These are phyloP conservation scores for Pochonia chlamydosporia DNA, from an alignment of 2,329 filamentous ascomycete species.

Conservation along the genomic window DNA sequence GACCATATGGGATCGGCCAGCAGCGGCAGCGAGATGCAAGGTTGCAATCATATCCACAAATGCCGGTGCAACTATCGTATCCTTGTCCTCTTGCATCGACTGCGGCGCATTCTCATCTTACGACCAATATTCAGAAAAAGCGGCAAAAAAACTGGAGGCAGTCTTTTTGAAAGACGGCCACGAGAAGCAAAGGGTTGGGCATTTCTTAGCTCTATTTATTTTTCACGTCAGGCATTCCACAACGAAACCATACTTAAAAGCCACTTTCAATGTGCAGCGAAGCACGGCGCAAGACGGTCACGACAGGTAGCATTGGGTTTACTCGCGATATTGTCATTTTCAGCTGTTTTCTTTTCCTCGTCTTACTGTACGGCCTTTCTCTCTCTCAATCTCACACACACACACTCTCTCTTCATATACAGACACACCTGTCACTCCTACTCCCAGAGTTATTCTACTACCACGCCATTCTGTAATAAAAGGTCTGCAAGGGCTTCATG, in stretches of 20 bases:
- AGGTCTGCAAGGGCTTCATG: not conserved
- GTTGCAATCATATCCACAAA: not conserved
- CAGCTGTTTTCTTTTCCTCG: slow-evolving; percentile 19
- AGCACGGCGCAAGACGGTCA: slow-evolving; percentile 32
- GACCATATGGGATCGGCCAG: slow-evolving; percentile 9
- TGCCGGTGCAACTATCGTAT: not conserved
- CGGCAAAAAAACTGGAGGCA: not conserved
- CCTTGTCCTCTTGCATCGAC: not conserved
- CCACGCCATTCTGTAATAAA: slow-evolving; percentile 4
- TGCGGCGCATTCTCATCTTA: slow-evolving; percentile 11
- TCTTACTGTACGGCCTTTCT: slow-evolving; percentile 18
- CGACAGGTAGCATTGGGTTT: slow-evolving; percentile 30
- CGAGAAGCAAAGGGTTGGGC: slow-evolving; percentile 2
- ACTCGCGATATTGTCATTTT: slow-evolving; percentile 19
- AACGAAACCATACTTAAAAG: slow-evolving; percentile 26
- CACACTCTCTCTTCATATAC: not conserved
- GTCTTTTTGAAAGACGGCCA: not conserved
- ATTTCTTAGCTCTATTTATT: slow-evolving; percentile 10
- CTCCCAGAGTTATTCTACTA: slow-evolving; percentile 2
- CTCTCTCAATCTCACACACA: slow-evolving; percentile 5
- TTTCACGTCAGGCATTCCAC: slow-evolving; percentile 27
- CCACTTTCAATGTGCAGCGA: slow-evolving; percentile 31
- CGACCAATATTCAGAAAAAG: not conserved
- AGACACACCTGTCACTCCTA: not conserved
- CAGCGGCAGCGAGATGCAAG: not conserved